These are phyloP conservation scores for Solanum pinnatisectum DNA, from an alignment of 257 asterid genomes.

Conservation along the genomic window DNA sequence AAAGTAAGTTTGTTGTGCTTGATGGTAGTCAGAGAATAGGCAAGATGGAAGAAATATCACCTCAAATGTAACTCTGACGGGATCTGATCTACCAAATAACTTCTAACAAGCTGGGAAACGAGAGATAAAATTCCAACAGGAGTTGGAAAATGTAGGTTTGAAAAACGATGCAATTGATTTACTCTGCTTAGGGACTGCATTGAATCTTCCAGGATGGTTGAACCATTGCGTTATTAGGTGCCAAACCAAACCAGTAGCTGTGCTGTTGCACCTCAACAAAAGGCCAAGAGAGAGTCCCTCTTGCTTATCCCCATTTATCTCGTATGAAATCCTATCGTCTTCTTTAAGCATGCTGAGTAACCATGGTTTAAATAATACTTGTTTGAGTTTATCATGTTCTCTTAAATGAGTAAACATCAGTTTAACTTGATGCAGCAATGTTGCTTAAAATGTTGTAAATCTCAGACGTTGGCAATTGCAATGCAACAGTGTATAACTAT, in stretches of 20 bases:
- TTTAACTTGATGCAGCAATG: background rate
- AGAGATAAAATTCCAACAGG: background rate
- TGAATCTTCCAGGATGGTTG: background rate
- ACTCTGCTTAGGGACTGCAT: background rate
- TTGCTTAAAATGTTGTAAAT: background rate
- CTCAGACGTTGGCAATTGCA: background rate
- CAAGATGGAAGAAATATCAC: background rate
- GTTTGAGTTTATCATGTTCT: background rate
- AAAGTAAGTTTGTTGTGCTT: background rate
- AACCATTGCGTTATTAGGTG: background rate
- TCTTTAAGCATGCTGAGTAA: background rate
- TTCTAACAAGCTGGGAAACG: background rate
- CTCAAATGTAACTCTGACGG: background rate
- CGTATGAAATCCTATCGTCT: background rate
- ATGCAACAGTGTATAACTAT: background rate
- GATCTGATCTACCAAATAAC: background rate
- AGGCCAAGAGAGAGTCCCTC: background rate
- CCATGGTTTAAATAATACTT: background rate
- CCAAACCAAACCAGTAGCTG: background rate
- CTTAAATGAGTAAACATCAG: background rate
- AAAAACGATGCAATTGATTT: background rate
- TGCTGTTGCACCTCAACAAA: background rate
- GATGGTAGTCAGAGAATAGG: background rate
- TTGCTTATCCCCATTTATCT: background rate
- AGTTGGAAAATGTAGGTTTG: background rate